Percentiles rank a stretch among this genome's conserved stretches.
phyloP scores from a whole-genome alignment of 1,139 yeast species.

The Protomyces gravidus region DNA sequence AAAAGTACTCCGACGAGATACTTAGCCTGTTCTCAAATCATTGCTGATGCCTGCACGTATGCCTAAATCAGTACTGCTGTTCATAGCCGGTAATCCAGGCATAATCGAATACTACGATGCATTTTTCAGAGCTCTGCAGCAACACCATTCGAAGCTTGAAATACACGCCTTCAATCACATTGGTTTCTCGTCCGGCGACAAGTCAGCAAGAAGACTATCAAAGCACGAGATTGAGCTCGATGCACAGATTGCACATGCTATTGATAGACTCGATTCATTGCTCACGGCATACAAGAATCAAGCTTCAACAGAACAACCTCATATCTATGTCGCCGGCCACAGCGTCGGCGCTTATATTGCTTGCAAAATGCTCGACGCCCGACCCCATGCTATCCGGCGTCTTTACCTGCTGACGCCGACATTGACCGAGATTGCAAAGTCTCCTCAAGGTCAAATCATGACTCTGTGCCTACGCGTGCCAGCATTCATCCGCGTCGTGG shows the following conservation, averaged over 20 bases:
- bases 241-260: constrained; percentile 20
- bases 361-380: constrained; percentile 12
- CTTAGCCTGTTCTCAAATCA: too few species aligned
- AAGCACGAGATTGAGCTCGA: constrained; percentile 1
- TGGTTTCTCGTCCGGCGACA: constrained; percentile 3
- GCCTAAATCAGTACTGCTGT: constrained; percentile 1
- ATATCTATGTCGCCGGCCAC: constrained; percentile 21
- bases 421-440: constrained; percentile 11
- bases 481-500: constrained; percentile 1
- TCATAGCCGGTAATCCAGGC: constrained; percentile 28
- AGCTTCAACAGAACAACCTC: not conserved
- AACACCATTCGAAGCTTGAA: not conserved
- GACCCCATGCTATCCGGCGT: constrained; percentile 6
- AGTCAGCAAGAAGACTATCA: not conserved
- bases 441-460: constrained; percentile 15
- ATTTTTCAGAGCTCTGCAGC: constrained; percentile 2
- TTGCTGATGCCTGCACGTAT: too few species aligned
- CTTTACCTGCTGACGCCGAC: constrained; percentile 17
- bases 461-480: constrained; percentile 4
- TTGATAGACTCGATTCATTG: constrained; percentile 2
- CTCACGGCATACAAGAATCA: not conserved
- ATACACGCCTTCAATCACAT: constrained; percentile 5
- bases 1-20: too few species aligned
- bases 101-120: constrained; percentile 9
- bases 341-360: constrained; percentile 24